Conservation (phyloP, 2,329 filamentous ascomycete species). For the Penicillium sclerotiorum region DNA sequence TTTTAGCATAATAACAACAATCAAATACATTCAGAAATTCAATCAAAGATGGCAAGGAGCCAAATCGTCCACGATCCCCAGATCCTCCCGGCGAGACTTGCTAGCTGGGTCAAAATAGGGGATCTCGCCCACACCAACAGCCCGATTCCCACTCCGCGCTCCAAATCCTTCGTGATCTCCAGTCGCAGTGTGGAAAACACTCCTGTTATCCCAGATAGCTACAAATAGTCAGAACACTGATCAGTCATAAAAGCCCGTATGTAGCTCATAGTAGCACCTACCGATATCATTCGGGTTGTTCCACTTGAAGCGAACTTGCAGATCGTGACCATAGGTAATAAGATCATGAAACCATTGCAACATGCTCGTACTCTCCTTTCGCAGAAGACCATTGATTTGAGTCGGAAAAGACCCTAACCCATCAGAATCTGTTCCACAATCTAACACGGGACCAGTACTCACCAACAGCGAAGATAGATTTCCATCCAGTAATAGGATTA, state of each 20-base stretch:
- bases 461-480: slow-evolving; percentile 35
- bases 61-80: slow-evolving; percentile 23
- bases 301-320: slow-evolving; percentile 42
- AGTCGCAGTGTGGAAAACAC: slow-evolving; percentile 58
- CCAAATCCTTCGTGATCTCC: slow-evolving; percentile 54
- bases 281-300: slow-evolving; percentile 41
- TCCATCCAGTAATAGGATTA: slow-evolving; percentile 50
- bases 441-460: neutral
- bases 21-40: no score
- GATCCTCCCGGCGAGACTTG: slow-evolving; percentile 28
- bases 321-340: slow-evolving; percentile 41
- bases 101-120: slow-evolving; percentile 55
- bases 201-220: slow-evolving; percentile 62
- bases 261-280: neutral
- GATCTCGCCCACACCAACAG: slow-evolving; percentile 56
- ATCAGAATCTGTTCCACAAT: no score
- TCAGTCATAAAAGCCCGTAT: no score
- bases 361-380: slow-evolving; percentile 32
- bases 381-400: slow-evolving; percentile 32
- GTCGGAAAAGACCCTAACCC: slow-evolving; percentile 11
- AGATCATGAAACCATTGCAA: slow-evolving; percentile 37
- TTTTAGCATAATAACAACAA: no score
- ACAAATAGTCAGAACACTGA: no score
- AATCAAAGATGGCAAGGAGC: slow-evolving; percentile 19
- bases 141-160: slow-evolving; percentile 52